Conservation (phyloP, 2,329 filamentous ascomycete species). For the Fusarium camptoceras region DNA sequence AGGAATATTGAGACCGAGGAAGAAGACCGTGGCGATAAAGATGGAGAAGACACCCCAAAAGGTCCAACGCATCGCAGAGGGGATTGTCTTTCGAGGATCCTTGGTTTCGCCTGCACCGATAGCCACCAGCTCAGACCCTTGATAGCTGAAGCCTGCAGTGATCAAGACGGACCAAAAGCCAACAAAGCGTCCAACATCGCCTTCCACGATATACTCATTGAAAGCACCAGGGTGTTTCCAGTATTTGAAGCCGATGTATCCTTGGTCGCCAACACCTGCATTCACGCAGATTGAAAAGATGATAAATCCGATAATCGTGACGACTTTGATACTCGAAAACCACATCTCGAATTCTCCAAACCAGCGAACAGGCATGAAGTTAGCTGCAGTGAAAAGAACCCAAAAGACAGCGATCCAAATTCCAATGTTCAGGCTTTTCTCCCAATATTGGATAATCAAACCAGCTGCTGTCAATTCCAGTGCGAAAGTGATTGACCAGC, state of each 20-base stretch:
- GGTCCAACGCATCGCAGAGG: slow-evolving; percentile 47
- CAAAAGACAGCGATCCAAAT: slow-evolving; percentile 72
- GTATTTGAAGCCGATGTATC: slow-evolving; percentile 56
- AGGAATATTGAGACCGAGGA: slow-evolving; percentile 22
- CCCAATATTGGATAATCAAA: slow-evolving; percentile 72
- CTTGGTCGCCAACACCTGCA: slow-evolving; percentile 65
- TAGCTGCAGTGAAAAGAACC: slow-evolving; percentile 64
- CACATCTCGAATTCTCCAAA: slow-evolving; percentile 73
- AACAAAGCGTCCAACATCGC: slow-evolving; percentile 64
- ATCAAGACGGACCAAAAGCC: slow-evolving; percentile 70
- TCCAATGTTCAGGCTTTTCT: slow-evolving; percentile 61
- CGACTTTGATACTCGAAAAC: slow-evolving; percentile 70
- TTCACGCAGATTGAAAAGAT: slow-evolving; percentile 60
- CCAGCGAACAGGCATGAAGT: slow-evolving; percentile 67
- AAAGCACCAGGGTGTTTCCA: slow-evolving; percentile 60
- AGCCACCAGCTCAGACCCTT: slow-evolving; percentile 47
- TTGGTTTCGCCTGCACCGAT: slow-evolving; percentile 50
- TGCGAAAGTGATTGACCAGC: slow-evolving; percentile 68
- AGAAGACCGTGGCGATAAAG: slow-evolving; percentile 26
- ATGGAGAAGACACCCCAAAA: slow-evolving; percentile 42
- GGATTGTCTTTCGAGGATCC: slow-evolving; percentile 49
- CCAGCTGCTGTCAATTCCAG: slow-evolving; percentile 69
- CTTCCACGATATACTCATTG: slow-evolving; percentile 60
- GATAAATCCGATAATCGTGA: slow-evolving; percentile 68
- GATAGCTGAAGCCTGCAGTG: slow-evolving; percentile 60